Percentiles rank a stretch among this genome's conserved stretches.
Conservation (phyloP, 257 asterid genomes). For the Solanum sejunctum region DNA sequence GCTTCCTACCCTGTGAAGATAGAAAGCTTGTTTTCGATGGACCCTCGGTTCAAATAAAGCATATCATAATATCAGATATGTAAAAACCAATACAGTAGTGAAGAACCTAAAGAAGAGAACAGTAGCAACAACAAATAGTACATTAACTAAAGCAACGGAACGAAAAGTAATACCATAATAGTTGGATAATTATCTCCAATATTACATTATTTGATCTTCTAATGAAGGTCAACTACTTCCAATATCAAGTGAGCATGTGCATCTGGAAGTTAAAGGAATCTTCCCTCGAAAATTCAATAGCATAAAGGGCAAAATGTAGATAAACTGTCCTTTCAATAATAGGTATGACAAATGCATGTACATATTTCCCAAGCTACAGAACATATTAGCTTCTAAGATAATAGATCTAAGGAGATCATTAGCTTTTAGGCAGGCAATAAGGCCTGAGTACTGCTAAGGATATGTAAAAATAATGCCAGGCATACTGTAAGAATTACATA, state of each 20-base stretch:
- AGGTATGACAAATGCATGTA: not conserved
- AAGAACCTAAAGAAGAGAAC: not conserved
- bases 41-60: not conserved
- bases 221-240: not conserved
- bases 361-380: not conserved
- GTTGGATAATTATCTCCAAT: not conserved
- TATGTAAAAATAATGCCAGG: slow-evolving; percentile 52
- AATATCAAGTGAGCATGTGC: not conserved
- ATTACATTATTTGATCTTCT: not conserved
- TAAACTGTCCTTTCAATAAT: not conserved
- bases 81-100: not conserved
- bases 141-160: not conserved
- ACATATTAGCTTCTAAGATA: not conserved
- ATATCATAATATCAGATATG: not conserved
- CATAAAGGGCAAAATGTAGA: not conserved
- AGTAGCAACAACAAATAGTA: not conserved
- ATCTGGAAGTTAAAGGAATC: not conserved
- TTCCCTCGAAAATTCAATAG: not conserved
- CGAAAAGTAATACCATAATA: not conserved
- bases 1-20: no score
- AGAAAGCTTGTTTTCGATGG: not conserved
- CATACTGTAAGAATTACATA: slow-evolving; percentile 63
- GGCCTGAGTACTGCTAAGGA: slow-evolving; percentile 42
- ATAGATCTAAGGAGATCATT: not conserved
- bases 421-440: slow-evolving; percentile 46